phyloP scores from a whole-genome alignment of 2,329 filamentous ascomycete species.

The Clonostachys solani region DNA sequence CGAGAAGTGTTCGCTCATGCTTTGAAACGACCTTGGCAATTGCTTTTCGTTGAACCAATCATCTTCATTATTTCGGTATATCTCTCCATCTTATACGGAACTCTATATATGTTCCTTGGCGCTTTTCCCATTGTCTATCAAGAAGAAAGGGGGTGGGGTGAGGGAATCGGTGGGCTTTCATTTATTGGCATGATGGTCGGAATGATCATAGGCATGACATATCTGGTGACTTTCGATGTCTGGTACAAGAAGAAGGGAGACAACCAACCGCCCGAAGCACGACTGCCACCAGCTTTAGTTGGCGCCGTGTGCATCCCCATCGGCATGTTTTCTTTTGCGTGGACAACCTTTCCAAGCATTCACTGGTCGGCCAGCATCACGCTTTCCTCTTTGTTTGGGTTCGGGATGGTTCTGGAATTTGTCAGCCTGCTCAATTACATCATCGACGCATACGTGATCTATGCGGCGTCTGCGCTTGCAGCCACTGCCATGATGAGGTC shows the following conservation, averaged over 20 bases:
- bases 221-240: slow-evolving; percentile 35
- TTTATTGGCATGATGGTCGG: slow-evolving; percentile 59
- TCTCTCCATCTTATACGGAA: slow-evolving; percentile 46
- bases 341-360: slow-evolving; percentile 47
- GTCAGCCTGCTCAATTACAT: slow-evolving; percentile 55
- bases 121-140: slow-evolving; percentile 54
- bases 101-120: slow-evolving; percentile 42
- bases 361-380: slow-evolving; percentile 44
- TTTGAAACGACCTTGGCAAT: slow-evolving; percentile 52
- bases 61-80: slow-evolving; percentile 55
- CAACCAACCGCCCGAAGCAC: slow-evolving; percentile 39
- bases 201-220: slow-evolving; percentile 46
- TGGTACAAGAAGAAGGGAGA: not conserved
- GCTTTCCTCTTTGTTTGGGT: slow-evolving; percentile 38
- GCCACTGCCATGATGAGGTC: slow-evolving; percentile 63
- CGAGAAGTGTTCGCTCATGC: slow-evolving; percentile 15
- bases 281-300: slow-evolving; percentile 49
- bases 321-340: slow-evolving; percentile 57
- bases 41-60: slow-evolving; percentile 59
- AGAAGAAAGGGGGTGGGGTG: slow-evolving; percentile 40
- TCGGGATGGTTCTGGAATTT: slow-evolving; percentile 57
- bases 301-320: slow-evolving; percentile 49
- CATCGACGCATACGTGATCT: slow-evolving; percentile 63
- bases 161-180: slow-evolving; percentile 46
- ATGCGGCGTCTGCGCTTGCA: slow-evolving; percentile 64